Percentiles rank a stretch among this genome's conserved stretches.
Evolutionary conservation across 2,329 filamentous ascomycete genomes (phyloP).

Genomic region (Boeremia lycopersici): DNA sequence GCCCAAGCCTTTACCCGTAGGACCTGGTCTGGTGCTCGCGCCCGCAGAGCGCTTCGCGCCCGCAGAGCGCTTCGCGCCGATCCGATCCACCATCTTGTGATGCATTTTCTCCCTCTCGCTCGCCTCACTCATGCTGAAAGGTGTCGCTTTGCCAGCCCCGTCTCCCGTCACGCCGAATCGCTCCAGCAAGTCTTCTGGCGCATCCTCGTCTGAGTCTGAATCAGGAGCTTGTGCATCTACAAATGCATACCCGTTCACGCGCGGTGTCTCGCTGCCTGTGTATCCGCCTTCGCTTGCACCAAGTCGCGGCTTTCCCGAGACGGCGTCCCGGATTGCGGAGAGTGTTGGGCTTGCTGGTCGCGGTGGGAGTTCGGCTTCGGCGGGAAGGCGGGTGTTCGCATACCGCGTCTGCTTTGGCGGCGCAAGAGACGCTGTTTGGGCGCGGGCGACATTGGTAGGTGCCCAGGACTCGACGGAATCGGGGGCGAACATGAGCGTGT

Average conservation of each 20-base stretch:
- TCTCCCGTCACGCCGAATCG: conserved; percentile 47
- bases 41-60: conserved; percentile 8
- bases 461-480: conserved; percentile 64
- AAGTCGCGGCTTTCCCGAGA: conserved; percentile 71
- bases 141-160: conserved; percentile 18
- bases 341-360: conserved; percentile 79
- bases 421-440: conserved; percentile 73
- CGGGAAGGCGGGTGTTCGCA: conserved; percentile 79
- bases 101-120: conserved; percentile 80
- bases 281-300: conserved; percentile 67
- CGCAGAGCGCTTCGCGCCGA: conserved; percentile 20
- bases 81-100: conserved; percentile 65
- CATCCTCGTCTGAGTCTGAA: conserved; percentile 50
- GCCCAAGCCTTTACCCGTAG: conserved; percentile 29
- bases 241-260: conserved; percentile 92
- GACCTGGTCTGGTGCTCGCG: neutral
- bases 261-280: conserved; percentile 77
- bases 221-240: conserved; percentile 92
- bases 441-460: conserved; percentile 68
- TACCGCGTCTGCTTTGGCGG: conserved; percentile 79
- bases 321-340: conserved; percentile 81
- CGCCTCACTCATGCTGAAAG: conserved; percentile 78
- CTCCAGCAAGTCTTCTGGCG: conserved; percentile 51
- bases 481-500: conserved; percentile 84
- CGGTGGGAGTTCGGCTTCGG: conserved; percentile 44